Percentiles rank a stretch among this genome's conserved stretches.
These are phyloP conservation scores for Tolypocladium amazonense DNA, from an alignment of 2,329 filamentous ascomycete species.

Conservation along the genomic window DNA sequence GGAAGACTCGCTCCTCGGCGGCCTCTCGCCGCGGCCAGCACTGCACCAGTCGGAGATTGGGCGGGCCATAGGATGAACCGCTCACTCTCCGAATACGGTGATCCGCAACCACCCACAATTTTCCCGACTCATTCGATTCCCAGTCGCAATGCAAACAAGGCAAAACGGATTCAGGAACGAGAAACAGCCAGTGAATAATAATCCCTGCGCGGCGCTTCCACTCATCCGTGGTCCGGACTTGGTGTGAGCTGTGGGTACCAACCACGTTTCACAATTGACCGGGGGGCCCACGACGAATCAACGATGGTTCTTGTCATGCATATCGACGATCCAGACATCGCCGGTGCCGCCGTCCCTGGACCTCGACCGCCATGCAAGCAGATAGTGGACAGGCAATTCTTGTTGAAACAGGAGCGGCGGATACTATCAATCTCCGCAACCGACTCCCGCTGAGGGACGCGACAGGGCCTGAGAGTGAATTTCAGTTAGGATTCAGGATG, in stretches of 20 bases:
- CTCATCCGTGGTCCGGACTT: background rate
- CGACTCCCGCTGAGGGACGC: background rate
- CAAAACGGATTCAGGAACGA: background rate
- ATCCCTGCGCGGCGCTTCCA: background rate
- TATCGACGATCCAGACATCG: background rate
- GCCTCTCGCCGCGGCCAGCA: slow-evolving; percentile 37
- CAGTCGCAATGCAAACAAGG: too few species aligned
- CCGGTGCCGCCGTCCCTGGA: background rate
- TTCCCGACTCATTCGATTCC: background rate
- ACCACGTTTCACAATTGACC: background rate
- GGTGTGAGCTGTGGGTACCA: background rate
- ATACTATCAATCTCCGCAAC: background rate
- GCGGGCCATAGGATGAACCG: slow-evolving; percentile 39
- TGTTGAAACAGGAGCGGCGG: background rate
- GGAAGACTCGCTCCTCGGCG: slow-evolving; percentile 32
- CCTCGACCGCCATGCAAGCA: background rate
- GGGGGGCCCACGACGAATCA: background rate
- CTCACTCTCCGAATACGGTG: background rate
- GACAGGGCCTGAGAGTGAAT: background rate
- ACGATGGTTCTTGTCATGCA: background rate
- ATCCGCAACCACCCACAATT: background rate
- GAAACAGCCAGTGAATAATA: background rate
- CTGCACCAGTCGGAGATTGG: slow-evolving; percentile 39
- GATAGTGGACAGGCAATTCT: background rate
- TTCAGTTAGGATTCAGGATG: background rate